Evolutionary conservation across 2,329 filamentous ascomycete genomes (phyloP).

Genomic region (Colletotrichum ledebouriae): DNA sequence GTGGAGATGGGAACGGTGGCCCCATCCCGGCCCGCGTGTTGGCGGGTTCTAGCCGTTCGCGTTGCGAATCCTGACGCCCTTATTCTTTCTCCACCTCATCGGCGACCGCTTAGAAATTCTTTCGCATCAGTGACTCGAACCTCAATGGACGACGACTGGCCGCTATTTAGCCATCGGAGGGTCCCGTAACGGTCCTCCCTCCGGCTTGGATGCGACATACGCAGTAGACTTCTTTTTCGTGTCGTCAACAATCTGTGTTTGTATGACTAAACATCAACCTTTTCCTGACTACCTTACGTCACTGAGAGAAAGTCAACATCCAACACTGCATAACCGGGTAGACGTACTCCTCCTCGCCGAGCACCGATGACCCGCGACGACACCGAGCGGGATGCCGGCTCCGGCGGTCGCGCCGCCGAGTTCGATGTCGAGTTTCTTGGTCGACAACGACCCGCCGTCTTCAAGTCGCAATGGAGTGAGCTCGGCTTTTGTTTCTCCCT

Average conservation of each 20-base stretch:
- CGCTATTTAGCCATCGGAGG: constrained; percentile 29
- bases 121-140: constrained; percentile 10
- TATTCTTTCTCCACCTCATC: constrained; percentile 28
- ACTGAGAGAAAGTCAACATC: background rate
- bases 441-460: constrained; percentile 70
- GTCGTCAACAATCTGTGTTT: constrained; percentile 5
- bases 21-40: constrained; percentile 17
- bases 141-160: background rate
- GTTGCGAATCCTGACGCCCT: constrained; percentile 28
- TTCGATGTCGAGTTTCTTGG: constrained; percentile 70
- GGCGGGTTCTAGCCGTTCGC: constrained; percentile 15
- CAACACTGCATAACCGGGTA: background rate
- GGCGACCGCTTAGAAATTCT: constrained; percentile 37
- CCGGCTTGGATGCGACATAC: constrained; percentile 7
- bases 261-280: constrained; percentile 10
- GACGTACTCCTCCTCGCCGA: background rate
- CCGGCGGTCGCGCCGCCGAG: constrained; percentile 12
- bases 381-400: constrained; percentile 33
- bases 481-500: constrained; percentile 73
- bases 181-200: background rate
- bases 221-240: constrained; percentile 17
- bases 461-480: constrained; percentile 68
- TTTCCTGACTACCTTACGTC: constrained; percentile 1
- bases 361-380: constrained; percentile 29
- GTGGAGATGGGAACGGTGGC: background rate